Base-by-base conservation (phyloP, 768 basidiomycete species). In the Coprinopsis strossmayeri region DNA sequence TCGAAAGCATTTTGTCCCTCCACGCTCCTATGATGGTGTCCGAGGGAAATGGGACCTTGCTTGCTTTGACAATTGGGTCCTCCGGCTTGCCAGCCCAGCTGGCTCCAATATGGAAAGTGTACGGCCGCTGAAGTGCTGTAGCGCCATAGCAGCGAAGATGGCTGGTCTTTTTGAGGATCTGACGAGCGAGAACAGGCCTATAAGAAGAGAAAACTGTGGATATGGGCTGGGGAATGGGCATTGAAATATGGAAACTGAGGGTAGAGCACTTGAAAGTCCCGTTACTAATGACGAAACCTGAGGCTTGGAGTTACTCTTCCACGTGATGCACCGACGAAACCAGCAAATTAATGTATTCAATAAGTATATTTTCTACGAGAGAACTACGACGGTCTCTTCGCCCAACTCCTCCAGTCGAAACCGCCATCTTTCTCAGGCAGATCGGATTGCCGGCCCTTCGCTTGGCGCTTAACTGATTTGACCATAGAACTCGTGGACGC, bases 21-120 rank as follows among this genome's bases (percentile, higher is more conserved):
- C 89, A 92, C 38, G 63, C 60, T 4, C 80, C 84, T 54, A 90
- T 74, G 15, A 71, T 63, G 38, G 74, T 78, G 32, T 84, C 72
- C 3, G 69, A 51, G 0, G 79, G 66, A 57, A 90, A 89, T 0
- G 84, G 80, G 28, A 66, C 58, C 53, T 69, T 66, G 62, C 35
- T 57, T 43, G 48, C 56, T 48, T 59, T 51, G 40, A 59, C 61
- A 32, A 53, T 47, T 53, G 69, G 52, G 65, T 71, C 54, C 57
- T 70, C 62, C 15, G 85, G 79, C 61, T 91, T 91, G 34, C 80
- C 81, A 24, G 80, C 81, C 83, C 87, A 92, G 62, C 85, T 84
- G 13, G 77, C 76, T 45, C 84, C 88, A 30, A 90, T 70, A 57
- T 89, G 80, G 62, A 92, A 90, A 27, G 67, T 78, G 60, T 82